Conservation (phyloP, 2,329 filamentous ascomycete genomes). For the Sclerotinia trifoliorum region DNA sequence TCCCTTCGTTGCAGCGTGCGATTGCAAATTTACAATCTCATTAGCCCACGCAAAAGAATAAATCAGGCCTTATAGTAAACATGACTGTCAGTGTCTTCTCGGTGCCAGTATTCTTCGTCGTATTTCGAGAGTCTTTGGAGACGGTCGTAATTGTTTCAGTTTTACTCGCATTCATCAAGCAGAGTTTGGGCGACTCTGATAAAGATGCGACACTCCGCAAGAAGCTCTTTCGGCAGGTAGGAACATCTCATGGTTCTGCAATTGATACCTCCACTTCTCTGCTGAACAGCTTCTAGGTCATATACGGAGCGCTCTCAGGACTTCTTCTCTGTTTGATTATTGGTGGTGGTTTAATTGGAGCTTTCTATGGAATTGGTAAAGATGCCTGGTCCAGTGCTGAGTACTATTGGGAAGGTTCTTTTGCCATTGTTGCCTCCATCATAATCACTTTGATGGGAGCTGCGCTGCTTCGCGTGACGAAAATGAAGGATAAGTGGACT, state of each 20-base stretch:
- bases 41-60: background rate
- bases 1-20: background rate
- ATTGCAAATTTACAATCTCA: background rate
- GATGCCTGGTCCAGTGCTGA: slow-evolving; percentile 68
- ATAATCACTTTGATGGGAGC: slow-evolving; percentile 83
- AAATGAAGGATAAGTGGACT: slow-evolving; percentile 86
- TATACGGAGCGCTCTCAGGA: slow-evolving; percentile 54
- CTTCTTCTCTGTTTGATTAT: slow-evolving; percentile 57
- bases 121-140: slow-evolving; percentile 83
- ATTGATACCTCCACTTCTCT: background rate
- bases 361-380: slow-evolving; percentile 63
- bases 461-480: slow-evolving; percentile 75
- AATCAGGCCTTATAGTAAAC: background rate
- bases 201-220: slow-evolving; percentile 64
- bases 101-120: slow-evolving; percentile 83
- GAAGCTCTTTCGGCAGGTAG: slow-evolving; percentile 58
- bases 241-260: background rate
- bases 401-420: slow-evolving; percentile 78
- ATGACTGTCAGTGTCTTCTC: slow-evolving; percentile 71
- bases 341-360: slow-evolving; percentile 60
- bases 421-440: slow-evolving; percentile 69
- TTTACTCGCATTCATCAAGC: slow-evolving; percentile 81
- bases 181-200: slow-evolving; percentile 66
- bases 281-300: slow-evolving; percentile 47
- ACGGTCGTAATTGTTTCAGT: slow-evolving; percentile 83